Evolutionary conservation across 257 asterid genomes (phyloP).

Genomic region (Ajuga chamaepitys): DNA sequence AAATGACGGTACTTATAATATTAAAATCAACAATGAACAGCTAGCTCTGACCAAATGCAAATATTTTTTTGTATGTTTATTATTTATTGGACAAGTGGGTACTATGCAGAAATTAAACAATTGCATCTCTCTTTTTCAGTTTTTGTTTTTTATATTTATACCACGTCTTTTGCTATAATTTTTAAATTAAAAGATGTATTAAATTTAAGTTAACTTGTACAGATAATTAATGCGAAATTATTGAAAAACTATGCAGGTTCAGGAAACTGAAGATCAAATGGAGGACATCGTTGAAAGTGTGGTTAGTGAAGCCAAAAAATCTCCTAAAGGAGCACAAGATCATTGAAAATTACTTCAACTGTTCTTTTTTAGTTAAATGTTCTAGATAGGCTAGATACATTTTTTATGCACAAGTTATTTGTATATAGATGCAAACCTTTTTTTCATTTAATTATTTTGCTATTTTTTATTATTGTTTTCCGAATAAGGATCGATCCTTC

Average conservation of each 20-base stretch:
- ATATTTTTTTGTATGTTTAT: background rate
- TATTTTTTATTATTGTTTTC: too few relatives aligned
- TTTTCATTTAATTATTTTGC: background rate
- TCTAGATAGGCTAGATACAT: background rate
- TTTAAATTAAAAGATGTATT: background rate
- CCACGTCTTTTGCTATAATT: too few relatives aligned
- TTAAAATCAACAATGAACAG: background rate
- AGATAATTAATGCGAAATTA: background rate
- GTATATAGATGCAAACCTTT: background rate
- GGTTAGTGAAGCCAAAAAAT: slow-evolving; percentile 10
- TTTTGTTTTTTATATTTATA: too few relatives aligned
- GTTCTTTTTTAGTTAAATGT: background rate
- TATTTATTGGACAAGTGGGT: background rate
- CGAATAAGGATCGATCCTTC: too few relatives aligned
- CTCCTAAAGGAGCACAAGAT: background rate
- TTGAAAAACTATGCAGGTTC: slow-evolving; percentile 30
- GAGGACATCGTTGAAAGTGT: slow-evolving; percentile 25
- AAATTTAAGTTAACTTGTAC: background rate
- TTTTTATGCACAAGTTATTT: background rate
- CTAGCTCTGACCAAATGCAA: background rate
- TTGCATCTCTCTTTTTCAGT: background rate
- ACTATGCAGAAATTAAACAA: background rate
- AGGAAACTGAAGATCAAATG: slow-evolving; percentile 39
- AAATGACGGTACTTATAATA: background rate
- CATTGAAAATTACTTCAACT: background rate